phyloP scores from a whole-genome alignment of 352 stramenopile genomes.

The Globisporangium iwayamae region DNA sequence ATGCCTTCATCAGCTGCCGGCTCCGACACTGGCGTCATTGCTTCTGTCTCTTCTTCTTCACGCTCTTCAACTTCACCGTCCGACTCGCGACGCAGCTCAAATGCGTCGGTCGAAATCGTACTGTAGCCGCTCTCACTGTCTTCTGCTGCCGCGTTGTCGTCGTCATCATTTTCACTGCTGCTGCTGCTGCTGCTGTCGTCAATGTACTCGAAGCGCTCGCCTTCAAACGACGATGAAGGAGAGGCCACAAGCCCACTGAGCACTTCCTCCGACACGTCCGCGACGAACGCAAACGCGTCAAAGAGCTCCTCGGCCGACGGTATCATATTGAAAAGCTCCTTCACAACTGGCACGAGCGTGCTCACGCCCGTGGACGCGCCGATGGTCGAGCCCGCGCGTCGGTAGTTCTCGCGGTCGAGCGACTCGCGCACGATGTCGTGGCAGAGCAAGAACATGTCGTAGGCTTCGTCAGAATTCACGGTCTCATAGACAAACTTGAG shows the following conservation, averaged over 20 bases:
- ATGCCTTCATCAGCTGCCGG: slow-evolving; percentile 15
- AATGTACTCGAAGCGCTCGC: slow-evolving; percentile 38
- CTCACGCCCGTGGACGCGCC: slow-evolving; percentile 37
- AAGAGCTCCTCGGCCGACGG: slow-evolving; percentile 63
- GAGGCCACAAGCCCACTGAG: slow-evolving; percentile 22
- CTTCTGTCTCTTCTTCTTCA: slow-evolving; percentile 14
- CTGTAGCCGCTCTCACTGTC: slow-evolving; percentile 16
- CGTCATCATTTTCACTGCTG: slow-evolving; percentile 19
- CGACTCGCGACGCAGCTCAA: slow-evolving; percentile 9
- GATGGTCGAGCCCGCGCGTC: slow-evolving; percentile 35
- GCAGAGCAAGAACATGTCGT: slow-evolving; percentile 65
- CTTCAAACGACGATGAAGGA: slow-evolving; percentile 7
- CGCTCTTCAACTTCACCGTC: slow-evolving; percentile 13
- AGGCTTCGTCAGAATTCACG: slow-evolving; percentile 68
- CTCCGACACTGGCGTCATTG: slow-evolving; percentile 12
- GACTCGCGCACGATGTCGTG: slow-evolving; percentile 61
- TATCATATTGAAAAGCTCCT: slow-evolving; percentile 48
- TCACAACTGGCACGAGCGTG: slow-evolving; percentile 39
- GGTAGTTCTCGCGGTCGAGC: slow-evolving; percentile 63
- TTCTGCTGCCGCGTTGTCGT: background rate
- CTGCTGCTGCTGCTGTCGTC: slow-evolving; percentile 15
- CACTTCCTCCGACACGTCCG: slow-evolving; percentile 60
- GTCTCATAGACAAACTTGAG: slow-evolving; percentile 71
- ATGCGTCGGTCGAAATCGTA: slow-evolving; percentile 19
- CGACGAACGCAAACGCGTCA: slow-evolving; percentile 50